Base-by-base conservation (phyloP, 2,329 filamentous ascomycete species). In the Nothopassalora personata region DNA sequence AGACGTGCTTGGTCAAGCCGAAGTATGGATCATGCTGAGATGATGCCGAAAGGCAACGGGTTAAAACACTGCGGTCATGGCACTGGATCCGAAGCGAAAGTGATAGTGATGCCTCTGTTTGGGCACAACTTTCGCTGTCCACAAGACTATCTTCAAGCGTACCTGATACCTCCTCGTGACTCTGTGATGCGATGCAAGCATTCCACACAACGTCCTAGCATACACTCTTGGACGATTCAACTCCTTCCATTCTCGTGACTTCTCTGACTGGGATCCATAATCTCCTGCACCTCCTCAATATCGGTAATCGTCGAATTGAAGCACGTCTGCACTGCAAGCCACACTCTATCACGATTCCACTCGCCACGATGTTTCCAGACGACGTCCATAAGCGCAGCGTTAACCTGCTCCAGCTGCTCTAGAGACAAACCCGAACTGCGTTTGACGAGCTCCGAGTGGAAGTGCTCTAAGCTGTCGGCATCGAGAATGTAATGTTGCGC, bases 361-460 rank as follows among this genome's bases (percentile, higher is more conserved):
- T 95, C 87, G 51, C 85, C 82, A 53, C 91, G 83, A 60, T 83
- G 83, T 61, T 81, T 81, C 94, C 94, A 99, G 48, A 97, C 83
- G 63, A 87, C 85, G 61, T 93, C 89, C 93, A 97, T 97, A 63
- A 97, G 79, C 65, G 88, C 86, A 7, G 91, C 87, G 72, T 92
- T 92, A 72, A 97, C 87, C 74, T 97, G 93, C 78, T 97, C 93
- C 19, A 99, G 79, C 73, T 99, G 93, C 76, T 99, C 94, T 54
- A 99, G 89, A 0, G 87, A 89, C 72, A 89, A 90, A 0, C 90
- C 90, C 19, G 84, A 86, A 1, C 89, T 93, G 48, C 81, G 79
- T 30, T 82, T 76, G 0, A 87, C 86, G 34, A 96, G 77, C 39
- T 84, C 79, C 0, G 79, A 72, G 58, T 91, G 80, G 57, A 95